Evolutionary conservation across 2,329 filamentous ascomycete species (phyloP), one percentile per base, ranked within the genome.

Genomic region (Xylariaceae sp.): DNA sequence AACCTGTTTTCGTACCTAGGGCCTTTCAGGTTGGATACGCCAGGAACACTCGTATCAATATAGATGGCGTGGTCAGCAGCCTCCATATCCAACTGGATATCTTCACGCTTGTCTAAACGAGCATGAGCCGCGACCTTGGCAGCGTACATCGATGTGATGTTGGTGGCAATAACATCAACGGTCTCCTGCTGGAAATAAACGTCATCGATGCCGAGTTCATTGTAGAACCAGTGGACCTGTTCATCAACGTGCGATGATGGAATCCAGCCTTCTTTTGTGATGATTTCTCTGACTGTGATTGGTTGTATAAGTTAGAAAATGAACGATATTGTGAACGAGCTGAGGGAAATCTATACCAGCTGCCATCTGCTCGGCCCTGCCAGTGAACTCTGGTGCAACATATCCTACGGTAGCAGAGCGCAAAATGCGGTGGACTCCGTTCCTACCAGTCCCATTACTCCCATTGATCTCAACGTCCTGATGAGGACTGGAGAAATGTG

Each of bases 201-300:
- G 75, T 96, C 93, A 63, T 98, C 93, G 60, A 98, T 98, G 58
- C 93, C 93, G 20, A 98, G 82, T 67, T 94, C 86, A 65, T 93
- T 88, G 75, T 98, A 98, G 75, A 98, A 98, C 92, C 93, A 98
- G 49, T 82, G 78, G 41, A 91, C 88, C 70, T 98, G 91, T 21
- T 83, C 78, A 52, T 94, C 86, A 52, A 96, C 79, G 55, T 95
- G 86, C 42, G 86, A 76, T 46, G 80, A 77, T 2, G 93, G 93
- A 50, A 98, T 88, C 79, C 94, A 96, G 49, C 85, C 87, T 62
- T 85, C 86, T 54, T 84, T 79, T 61, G 82, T 77, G 57, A 96
- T 82, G 62, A 85, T 74, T 55, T 85, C 83, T 81, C 89, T 90
- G 64, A 96, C 91, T 88, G 52, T 27, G 35, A 39, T 17, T 39